Base-by-base conservation (phyloP, 805 yeast genomes). In the Debaryomyces prosopidis region DNA sequence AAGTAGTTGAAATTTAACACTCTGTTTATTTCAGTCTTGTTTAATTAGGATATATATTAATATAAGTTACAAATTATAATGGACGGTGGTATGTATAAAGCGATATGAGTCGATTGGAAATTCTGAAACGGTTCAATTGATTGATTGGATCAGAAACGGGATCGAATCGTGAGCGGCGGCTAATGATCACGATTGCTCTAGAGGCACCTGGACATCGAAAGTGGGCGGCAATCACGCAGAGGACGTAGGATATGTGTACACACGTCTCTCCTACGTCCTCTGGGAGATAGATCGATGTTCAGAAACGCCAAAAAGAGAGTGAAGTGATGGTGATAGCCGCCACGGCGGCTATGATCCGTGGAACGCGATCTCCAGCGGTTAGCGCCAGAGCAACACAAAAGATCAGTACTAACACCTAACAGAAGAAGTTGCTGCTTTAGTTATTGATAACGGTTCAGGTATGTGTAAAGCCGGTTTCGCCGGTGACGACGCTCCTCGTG, bases 381-480 rank as follows among this genome's bases (percentile, higher is more conserved):
- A 12, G 33, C 16, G 33, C 2, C 16, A 30, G 12, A 9, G 2
- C 6, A 30, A 11, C 33, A 30, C 3, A 23, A 23, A 11, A 16
- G 20, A 36, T 18, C 18, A 28, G 15, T 55, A 62, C 63, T 62
- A 61, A 60, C 63, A 36, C 31, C 27, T 17, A 33, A 39, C 54
- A 64, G 77, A 72, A 71, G 76, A 71, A 71, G 76, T 71, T 59
- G 75, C 75, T 61, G 75, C 75, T 63, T 74, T 81, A 75, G 98
- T 92, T 80, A 92, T 92, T 79, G 99, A 92, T 76, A 92, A 92
- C 80, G 99, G 99, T 81, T 94, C 99, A 71, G 99, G 99, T 84
- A 94, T 94, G 98, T 94, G 99, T 86, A 94, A 94, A 76, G 99
- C 99, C 92, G 99, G 99, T 79, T 94, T 91, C 74, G 98, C 99